Conservation (phyloP, 768 basidiomycete genomes). For the Boletus subparvulus region DNA sequence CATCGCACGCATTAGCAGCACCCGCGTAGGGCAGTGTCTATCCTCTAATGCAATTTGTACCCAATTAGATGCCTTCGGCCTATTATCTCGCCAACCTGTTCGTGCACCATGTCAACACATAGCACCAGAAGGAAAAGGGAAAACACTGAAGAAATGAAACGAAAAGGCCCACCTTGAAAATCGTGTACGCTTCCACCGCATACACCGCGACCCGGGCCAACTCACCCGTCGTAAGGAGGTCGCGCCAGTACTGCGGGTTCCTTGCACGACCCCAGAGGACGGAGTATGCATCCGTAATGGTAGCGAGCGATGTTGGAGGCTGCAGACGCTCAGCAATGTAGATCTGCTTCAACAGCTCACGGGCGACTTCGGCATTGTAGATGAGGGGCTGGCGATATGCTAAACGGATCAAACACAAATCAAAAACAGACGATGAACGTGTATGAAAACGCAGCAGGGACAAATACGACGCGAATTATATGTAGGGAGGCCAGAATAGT, state of each 20-base stretch:
- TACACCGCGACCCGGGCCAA: slow-evolving; percentile 69
- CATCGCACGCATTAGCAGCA: neutral
- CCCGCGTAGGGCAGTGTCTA: neutral
- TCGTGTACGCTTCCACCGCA: slow-evolving; percentile 83
- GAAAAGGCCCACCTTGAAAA: slow-evolving; percentile 67
- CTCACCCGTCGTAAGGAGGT: slow-evolving; percentile 59
- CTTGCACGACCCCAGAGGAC: slow-evolving; percentile 63
- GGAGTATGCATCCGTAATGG: slow-evolving; percentile 58
- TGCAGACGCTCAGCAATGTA: slow-evolving; percentile 61
- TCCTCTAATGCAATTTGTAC: slow-evolving; percentile 60
- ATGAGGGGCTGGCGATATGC: slow-evolving; percentile 76
- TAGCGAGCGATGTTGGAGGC: slow-evolving; percentile 60
- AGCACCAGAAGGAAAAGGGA: neutral
- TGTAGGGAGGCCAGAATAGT: neutral
- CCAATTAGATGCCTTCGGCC: slow-evolving; percentile 79
- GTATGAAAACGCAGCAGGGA: neutral
- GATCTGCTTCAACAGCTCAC: slow-evolving; percentile 73
- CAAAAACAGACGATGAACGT: neutral
- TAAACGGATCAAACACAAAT: slow-evolving; percentile 18
- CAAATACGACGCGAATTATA: neutral
- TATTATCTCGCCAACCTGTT: slow-evolving; percentile 83
- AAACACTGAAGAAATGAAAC: neutral
- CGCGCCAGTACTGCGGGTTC: slow-evolving; percentile 60
- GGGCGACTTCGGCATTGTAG: slow-evolving; percentile 77
- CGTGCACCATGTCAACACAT: neutral